Evolutionary conservation across 1,139 yeast species (phyloP), one percentile per base, ranked within the genome.

Genomic region (Yamadazyma atmosphaerica): DNA sequence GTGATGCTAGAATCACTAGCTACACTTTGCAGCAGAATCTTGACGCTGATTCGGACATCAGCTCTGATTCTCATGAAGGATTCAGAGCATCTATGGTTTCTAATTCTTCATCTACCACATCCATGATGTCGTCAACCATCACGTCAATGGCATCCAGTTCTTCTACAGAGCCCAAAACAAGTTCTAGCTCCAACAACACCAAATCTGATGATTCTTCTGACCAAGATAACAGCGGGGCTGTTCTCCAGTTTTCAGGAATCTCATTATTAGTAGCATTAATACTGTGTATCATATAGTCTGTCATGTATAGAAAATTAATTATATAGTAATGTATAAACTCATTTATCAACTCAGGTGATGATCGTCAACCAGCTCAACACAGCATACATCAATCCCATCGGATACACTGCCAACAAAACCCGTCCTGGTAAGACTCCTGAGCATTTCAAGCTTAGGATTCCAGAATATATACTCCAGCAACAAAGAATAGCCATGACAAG

Each of bases 281-380:
- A 17, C 38, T 39, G 38, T 35, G 42, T 36, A 41, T 41, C 21
- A 33, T 40, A 34, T 40, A 40, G 22, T 19, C 6, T n/a, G n/a
- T n/a, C n/a, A n/a, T n/a, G n/a, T n/a, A n/a, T n/a, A n/a, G n/a
- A n/a, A n/a, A n/a, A n/a, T n/a, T n/a, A n/a, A n/a, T n/a, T n/a
- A n/a, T n/a, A 19, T 19, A 19, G 22, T 19, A 19, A 28, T 28
- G 14, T 5, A 26, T 26, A 26, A 26, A 12, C n/a, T 12, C 14
- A 5, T 26, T 5, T 26, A 11, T 12, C 10, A n/a, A 18, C n/a
- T 16, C 62, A 83, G 17, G 87, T 79, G 38, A 86, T 81, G 13
- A 86, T 84, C 46, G 84, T 83, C 35, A 86, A 65, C 95, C 95
- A 86, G 21, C 89, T 81, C 41, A 86, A 68, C 3, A 84, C 76